These are phyloP conservation scores for Boletus speciosus DNA, from an alignment of 768 basidiomycete genomes.

Conservation along the genomic window DNA sequence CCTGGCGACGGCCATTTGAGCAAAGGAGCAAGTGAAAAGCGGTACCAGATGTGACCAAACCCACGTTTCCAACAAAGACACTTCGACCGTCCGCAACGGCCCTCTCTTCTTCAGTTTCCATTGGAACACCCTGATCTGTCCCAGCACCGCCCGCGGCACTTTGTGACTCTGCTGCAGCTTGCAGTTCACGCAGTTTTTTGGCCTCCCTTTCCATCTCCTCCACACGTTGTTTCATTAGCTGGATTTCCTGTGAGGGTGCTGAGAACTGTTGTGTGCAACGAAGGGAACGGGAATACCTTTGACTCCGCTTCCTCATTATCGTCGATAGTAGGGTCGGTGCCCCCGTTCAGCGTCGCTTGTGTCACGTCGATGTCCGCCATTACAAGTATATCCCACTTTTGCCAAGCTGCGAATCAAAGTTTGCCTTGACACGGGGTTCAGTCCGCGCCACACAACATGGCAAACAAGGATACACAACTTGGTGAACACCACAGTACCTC, in stretches of 20 bases:
- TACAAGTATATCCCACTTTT: conserved; percentile 19
- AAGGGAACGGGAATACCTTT: conserved; percentile 38
- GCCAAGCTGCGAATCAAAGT: conserved; percentile 20
- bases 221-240: conserved; percentile 87
- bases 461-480: conserved; percentile 30
- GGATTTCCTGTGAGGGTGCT: conserved; percentile 61
- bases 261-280: conserved; percentile 11
- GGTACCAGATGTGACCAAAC: conserved; percentile 30
- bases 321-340: conserved; percentile 37
- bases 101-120: conserved; percentile 85
- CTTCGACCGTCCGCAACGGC: conserved; percentile 78
- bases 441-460: conserved; percentile 17
- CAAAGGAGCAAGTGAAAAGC: conserved; percentile 7
- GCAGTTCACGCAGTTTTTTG: conserved; percentile 80
- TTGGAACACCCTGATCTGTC: conserved; percentile 46
- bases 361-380: conserved; percentile 55
- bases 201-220: conserved; percentile 94
- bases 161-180: conserved; percentile 69
- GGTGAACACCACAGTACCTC: not conserved
- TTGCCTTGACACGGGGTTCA: conserved; percentile 14
- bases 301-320: conserved; percentile 65
- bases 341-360: conserved; percentile 36
- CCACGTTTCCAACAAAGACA: conserved; percentile 93
- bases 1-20: conserved; percentile 47
- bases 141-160: conserved; percentile 42